phyloP scores from a whole-genome alignment of 2,329 filamentous ascomycete genomes.

The Penicillium sp. region DNA sequence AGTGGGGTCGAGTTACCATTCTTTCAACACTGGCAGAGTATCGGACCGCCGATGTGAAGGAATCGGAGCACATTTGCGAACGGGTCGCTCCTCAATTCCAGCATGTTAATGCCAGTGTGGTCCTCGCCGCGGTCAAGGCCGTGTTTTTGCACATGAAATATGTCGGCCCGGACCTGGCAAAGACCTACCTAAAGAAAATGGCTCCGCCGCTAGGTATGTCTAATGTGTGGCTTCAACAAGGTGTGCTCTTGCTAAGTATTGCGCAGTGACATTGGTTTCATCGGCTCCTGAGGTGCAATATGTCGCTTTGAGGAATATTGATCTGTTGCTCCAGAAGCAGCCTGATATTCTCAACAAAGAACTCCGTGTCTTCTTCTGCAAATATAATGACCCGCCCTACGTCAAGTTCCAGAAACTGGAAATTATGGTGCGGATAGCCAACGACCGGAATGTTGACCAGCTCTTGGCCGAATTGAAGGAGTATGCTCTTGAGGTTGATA shows the following conservation, averaged over 20 bases:
- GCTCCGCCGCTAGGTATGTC: conserved; percentile 82
- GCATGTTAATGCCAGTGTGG: conserved; percentile 95
- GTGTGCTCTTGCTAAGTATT: conserved; percentile 23
- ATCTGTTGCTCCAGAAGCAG: conserved; percentile 90
- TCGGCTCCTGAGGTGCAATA: conserved; percentile 97
- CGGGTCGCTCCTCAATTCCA: conserved; percentile 95
- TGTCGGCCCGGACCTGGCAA: conserved; percentile 71
- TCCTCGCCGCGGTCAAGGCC: conserved; percentile 94
- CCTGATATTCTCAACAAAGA: conserved; percentile 97
- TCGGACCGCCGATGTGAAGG: conserved; percentile 80
- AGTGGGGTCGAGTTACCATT: conserved; percentile 96
- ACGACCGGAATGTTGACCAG: conserved; percentile 94
- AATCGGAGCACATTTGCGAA: conserved; percentile 97
- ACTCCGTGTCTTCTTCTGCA: conserved; percentile 98
- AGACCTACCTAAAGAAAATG: conserved; percentile 97
- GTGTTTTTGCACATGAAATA: conserved; percentile 95
- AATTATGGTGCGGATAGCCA: conserved; percentile 98
- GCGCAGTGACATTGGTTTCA: conserved; percentile 85
- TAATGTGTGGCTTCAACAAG: neutral
- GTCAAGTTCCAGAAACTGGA: conserved; percentile 97
- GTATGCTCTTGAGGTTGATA: conserved; percentile 96
- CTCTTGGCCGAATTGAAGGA: conserved; percentile 92
- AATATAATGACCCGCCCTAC: conserved; percentile 98
- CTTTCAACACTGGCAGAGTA: conserved; percentile 87
- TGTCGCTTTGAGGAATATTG: conserved; percentile 92